Evolutionary conservation across 2,329 filamentous ascomycete species (phyloP).

Genomic region (Botryotinia convoluta): DNA sequence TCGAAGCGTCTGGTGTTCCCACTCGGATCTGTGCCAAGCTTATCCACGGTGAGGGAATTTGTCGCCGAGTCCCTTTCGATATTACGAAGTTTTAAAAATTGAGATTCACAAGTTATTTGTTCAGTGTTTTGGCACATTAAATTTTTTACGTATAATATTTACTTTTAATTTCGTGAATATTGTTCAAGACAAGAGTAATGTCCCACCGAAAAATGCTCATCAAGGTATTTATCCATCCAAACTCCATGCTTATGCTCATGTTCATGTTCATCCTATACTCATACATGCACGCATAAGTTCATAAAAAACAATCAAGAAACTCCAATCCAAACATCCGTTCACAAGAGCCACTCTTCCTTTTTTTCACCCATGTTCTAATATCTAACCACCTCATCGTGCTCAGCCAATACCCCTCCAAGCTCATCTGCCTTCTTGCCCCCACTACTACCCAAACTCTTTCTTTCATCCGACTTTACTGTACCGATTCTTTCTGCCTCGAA

Average conservation of each 20-base stretch:
- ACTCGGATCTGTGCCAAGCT: background rate
- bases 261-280: background rate
- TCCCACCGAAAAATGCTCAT: background rate
- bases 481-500: constrained; percentile 5
- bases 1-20: background rate
- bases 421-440: background rate
- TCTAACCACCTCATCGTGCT: constrained; percentile 9
- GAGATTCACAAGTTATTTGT: background rate
- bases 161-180: background rate
- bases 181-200: background rate
- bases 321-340: background rate
- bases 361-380: background rate
- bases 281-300: background rate
- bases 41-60: background rate
- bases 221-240: background rate
- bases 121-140: background rate
- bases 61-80: background rate
- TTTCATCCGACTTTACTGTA: background rate
- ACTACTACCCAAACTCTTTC: background rate
- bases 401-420: background rate
- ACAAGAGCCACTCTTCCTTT: background rate
- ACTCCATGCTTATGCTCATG: constrained; percentile 4
- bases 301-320: background rate
- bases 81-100: background rate
- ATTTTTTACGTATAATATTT: background rate